Evolutionary conservation across 2,329 filamentous ascomycete species (phyloP).

Genomic region (Venturia nashicola): DNA sequence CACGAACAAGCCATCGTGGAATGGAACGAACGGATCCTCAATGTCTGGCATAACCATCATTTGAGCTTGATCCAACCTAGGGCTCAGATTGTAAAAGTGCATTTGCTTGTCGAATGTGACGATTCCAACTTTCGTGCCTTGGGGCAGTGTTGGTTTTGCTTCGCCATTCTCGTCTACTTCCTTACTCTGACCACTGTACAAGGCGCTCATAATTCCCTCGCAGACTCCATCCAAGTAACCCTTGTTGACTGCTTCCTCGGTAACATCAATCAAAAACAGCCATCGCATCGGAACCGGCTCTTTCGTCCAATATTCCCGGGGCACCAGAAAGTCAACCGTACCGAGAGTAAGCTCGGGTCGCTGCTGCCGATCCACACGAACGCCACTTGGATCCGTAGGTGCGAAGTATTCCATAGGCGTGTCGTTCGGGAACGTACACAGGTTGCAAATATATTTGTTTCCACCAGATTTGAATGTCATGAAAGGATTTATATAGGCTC

Average conservation of each 20-base stretch:
- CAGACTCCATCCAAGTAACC: conserved; percentile 86
- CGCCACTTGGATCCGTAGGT: conserved; percentile 74
- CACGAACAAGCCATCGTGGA: conserved; percentile 86
- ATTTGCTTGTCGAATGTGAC: conserved; percentile 94
- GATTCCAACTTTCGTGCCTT: conserved; percentile 80
- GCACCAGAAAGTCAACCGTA: conserved; percentile 91
- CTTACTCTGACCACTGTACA: conserved; percentile 60
- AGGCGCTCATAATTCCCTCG: conserved; percentile 69
- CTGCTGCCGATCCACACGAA: conserved; percentile 77
- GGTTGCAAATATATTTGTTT: conserved; percentile 95
- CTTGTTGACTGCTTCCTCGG: conserved; percentile 80
- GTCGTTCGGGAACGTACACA: conserved; percentile 95
- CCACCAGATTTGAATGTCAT: conserved; percentile 94
- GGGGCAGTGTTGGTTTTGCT: conserved; percentile 49
- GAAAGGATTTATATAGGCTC: conserved; percentile 97
- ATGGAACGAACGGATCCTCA: conserved; percentile 87
- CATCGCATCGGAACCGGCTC: conserved; percentile 78
- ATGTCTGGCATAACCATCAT: conserved; percentile 99
- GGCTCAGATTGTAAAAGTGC: conserved; percentile 90
- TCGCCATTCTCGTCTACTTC: conserved; percentile 36
- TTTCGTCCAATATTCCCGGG: conserved; percentile 97
- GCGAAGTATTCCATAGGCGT: conserved; percentile 87
- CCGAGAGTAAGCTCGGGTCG: conserved; percentile 81
- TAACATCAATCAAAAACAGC: conserved; percentile 88
- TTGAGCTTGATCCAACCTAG: conserved; percentile 72